Evolutionary conservation across 371 early-diverging fungal genomes (phyloP).

Genomic region (Apophysomyces elegans): DNA sequence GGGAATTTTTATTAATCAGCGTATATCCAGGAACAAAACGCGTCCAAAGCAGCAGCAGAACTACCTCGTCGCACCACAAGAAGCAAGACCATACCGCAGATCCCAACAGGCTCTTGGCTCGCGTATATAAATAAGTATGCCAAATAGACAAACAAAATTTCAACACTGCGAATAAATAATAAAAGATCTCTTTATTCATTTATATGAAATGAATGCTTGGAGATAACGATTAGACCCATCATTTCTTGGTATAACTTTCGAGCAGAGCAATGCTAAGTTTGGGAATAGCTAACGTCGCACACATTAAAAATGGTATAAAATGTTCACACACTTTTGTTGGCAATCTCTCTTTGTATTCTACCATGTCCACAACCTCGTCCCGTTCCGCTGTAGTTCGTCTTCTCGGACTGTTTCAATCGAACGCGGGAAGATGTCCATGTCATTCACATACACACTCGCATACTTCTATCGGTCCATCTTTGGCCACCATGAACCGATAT

Average conservation of each 20-base stretch:
- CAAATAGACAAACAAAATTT: constrained; percentile 18
- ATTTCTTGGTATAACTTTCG: too few species aligned
- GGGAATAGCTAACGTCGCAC: too few species aligned
- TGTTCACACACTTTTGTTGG: too few species aligned
- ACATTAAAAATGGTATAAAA: too few species aligned
- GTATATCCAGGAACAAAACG: constrained; percentile 40
- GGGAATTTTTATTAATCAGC: not conserved
- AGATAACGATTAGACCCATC: too few species aligned
- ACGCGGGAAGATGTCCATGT: constrained; percentile 56
- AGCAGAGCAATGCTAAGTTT: too few species aligned
- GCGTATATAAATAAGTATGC: constrained; percentile 47
- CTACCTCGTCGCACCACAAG: constrained; percentile 54
- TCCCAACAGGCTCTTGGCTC: constrained; percentile 43
- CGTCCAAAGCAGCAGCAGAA: constrained; percentile 33
- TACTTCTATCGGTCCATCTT: constrained; percentile 32
- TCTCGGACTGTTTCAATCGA: constrained; percentile 46
- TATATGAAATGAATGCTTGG: too few species aligned
- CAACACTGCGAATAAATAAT: not conserved
- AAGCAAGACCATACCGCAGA: constrained; percentile 39
- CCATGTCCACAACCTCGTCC: constrained; percentile 36
- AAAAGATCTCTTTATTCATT: not conserved
- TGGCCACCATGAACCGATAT: constrained; percentile 46
- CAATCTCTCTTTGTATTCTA: too few species aligned
- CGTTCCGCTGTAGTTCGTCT: constrained; percentile 55
- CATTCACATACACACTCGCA: constrained; percentile 52